phyloP scores from a whole-genome alignment of 1,139 yeast species.

The Taphrina populina region DNA sequence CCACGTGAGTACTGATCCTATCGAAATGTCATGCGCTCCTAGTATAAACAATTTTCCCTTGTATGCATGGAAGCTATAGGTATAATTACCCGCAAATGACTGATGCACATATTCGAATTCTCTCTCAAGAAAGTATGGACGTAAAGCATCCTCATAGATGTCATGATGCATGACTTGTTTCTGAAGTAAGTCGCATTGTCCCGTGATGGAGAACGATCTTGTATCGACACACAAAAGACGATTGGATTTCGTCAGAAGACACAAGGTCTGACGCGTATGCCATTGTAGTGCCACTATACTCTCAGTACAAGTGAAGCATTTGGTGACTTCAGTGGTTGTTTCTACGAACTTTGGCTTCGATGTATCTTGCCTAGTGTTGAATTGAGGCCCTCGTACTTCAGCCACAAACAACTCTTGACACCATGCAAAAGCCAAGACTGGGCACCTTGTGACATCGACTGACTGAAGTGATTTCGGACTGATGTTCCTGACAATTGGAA shows the following conservation, averaged over 20 bases:
- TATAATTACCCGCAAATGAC: constrained; percentile 45
- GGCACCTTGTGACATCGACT: constrained; percentile 39
- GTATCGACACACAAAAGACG: constrained; percentile 51
- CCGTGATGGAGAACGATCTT: constrained; percentile 47
- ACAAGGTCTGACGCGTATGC: constrained; percentile 55
- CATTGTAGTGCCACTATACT: constrained; percentile 59
- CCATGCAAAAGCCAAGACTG: constrained; percentile 69
- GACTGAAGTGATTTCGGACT: neutral
- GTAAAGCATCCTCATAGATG: constrained; percentile 43
- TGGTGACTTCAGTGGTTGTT: no score
- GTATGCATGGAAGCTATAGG: constrained; percentile 47
- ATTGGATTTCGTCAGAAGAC: constrained; percentile 55
- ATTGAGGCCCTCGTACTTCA: constrained; percentile 45
- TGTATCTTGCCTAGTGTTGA: no score
- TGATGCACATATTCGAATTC: constrained; percentile 35
- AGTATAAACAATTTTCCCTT: constrained; percentile 54
- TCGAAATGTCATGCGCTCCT: constrained; percentile 53
- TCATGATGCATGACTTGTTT: constrained; percentile 51
- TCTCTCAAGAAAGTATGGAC: constrained; percentile 40
- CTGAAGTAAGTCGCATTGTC: constrained; percentile 50
- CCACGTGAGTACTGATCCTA: constrained; percentile 70
- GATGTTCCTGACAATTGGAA: constrained; percentile 4
- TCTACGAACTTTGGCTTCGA: no score
- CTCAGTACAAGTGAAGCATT: constrained; percentile 44
- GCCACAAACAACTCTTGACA: constrained; percentile 58